Conservation (phyloP, 2,329 filamentous ascomycete genomes). For the Talaromyces amestolkiae region DNA sequence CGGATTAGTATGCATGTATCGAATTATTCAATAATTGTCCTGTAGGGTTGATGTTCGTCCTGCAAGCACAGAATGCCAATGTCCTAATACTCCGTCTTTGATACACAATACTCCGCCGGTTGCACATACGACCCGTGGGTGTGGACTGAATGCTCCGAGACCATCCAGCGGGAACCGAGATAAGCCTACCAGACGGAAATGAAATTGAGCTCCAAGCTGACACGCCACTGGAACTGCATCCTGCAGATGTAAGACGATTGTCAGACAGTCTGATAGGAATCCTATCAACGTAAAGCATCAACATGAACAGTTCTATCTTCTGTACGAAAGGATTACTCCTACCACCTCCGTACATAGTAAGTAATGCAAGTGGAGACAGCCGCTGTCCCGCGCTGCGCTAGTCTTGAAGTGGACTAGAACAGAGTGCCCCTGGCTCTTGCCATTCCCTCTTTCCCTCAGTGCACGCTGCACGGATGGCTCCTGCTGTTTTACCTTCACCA, state of each 20-base stretch:
- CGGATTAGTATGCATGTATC: background rate
- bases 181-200: background rate
- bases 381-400: slow-evolving; percentile 8
- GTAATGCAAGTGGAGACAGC: background rate
- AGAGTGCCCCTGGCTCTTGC: background rate
- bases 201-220: background rate
- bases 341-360: too few relatives aligned
- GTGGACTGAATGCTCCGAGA: background rate
- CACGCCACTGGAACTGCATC: background rate
- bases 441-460: background rate
- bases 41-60: too few relatives aligned
- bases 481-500: background rate
- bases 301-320: background rate
- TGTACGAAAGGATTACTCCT: too few relatives aligned
- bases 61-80: background rate
- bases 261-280: background rate
- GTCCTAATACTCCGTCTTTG: background rate
- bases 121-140: background rate
- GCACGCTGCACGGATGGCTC: background rate
- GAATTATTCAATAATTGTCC: too few relatives aligned
- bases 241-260: background rate
- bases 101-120: background rate
- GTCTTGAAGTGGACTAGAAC: background rate
- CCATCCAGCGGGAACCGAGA: background rate
- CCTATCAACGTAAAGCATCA: background rate